These are phyloP conservation scores for Botryotinia calthae DNA, from an alignment of 2,329 filamentous ascomycete genomes.

Conservation along the genomic window DNA sequence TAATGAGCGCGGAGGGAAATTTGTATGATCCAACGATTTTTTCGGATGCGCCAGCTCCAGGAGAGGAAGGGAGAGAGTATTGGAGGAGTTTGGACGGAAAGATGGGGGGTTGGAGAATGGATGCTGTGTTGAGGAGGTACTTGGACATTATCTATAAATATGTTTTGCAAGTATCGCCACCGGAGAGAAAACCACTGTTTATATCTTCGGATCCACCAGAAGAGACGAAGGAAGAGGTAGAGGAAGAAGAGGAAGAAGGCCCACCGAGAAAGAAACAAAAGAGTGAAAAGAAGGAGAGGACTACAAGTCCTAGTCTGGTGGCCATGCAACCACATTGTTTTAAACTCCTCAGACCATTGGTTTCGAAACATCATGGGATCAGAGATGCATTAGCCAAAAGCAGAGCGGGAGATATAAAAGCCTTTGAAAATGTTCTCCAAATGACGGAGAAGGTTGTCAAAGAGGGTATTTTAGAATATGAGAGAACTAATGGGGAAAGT, in stretches of 20 bases:
- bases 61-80: slow-evolving; percentile 72
- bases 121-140: slow-evolving; percentile 83
- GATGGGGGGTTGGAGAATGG: slow-evolving; percentile 77
- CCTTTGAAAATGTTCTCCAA: slow-evolving; percentile 72
- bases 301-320: slow-evolving; percentile 60
- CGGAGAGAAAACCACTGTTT: slow-evolving; percentile 69
- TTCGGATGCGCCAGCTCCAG: slow-evolving; percentile 60
- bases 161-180: slow-evolving; percentile 64
- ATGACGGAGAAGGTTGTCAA: slow-evolving; percentile 76
- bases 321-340: slow-evolving; percentile 92
- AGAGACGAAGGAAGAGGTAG: slow-evolving; percentile 47
- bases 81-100: slow-evolving; percentile 78
- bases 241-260: slow-evolving; percentile 30
- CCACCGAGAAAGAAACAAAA: slow-evolving; percentile 43
- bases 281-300: slow-evolving; percentile 41
- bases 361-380: slow-evolving; percentile 76
- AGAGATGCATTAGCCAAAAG: slow-evolving; percentile 77
- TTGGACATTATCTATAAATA: slow-evolving; percentile 85
- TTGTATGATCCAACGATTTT: slow-evolving; percentile 91
- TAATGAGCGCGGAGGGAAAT: slow-evolving; percentile 97
- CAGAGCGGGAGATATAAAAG: slow-evolving; percentile 66
- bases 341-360: slow-evolving; percentile 80
- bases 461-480: slow-evolving; percentile 67
- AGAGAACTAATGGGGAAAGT: slow-evolving; percentile 50
- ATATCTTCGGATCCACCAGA: slow-evolving; percentile 50